A percentile compares a stretch with the other conserved stretches of the same genome.
These are phyloP conservation scores for Lentithecium fluviatile DNA, from an alignment of 495 filamentous ascomycete genomes.

Conservation along the genomic window DNA sequence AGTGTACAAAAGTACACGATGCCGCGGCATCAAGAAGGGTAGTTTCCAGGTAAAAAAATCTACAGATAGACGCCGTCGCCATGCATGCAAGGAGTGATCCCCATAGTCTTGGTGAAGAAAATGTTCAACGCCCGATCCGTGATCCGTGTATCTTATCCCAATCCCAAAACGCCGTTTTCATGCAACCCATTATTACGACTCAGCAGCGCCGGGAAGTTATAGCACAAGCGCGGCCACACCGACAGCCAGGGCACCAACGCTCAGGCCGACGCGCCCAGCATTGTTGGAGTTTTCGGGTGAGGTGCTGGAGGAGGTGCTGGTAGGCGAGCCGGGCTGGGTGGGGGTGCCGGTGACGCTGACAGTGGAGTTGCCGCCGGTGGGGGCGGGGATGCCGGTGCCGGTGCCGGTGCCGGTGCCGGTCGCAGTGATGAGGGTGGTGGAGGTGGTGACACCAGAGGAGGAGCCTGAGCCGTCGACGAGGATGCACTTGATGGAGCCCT, in stretches of 20 bases:
- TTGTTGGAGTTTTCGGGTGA: neutral
- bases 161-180: too few relatives aligned
- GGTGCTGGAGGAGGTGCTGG: neutral
- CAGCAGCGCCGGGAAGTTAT: neutral
- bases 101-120: neutral
- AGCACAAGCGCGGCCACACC: neutral
- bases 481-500: conserved; percentile 8
- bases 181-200: too few relatives aligned
- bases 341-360: neutral
- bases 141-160: neutral
- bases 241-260: neutral
- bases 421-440: neutral
- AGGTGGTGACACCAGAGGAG: neutral
- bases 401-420: neutral
- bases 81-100: neutral
- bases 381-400: neutral
- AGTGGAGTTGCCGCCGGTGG: neutral
- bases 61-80: neutral
- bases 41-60: neutral
- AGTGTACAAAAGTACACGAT: neutral
- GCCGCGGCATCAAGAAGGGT: neutral
- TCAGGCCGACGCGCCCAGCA: neutral
- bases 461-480: neutral
- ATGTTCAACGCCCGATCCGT: neutral
- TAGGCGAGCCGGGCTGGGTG: neutral